A percentile compares a stretch with the other conserved stretches of the same genome.
Conservation (phyloP, 2,329 filamentous ascomycete genomes). For the Shiraia sp. region DNA sequence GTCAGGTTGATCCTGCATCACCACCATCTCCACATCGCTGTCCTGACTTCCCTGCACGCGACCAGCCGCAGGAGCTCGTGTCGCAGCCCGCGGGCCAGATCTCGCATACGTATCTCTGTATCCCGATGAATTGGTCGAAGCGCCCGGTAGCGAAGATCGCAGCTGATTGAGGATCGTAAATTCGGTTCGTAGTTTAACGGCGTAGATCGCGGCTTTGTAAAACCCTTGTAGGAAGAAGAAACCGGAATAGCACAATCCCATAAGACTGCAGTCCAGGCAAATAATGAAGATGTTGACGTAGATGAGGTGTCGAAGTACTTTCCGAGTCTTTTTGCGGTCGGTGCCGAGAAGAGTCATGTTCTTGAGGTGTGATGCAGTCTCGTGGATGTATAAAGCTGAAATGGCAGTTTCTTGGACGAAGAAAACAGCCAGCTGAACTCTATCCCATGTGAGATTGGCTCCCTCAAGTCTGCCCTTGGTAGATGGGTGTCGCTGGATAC, state of each 20-base stretch:
- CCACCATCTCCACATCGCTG: no score
- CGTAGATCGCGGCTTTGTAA: constrained; percentile 48
- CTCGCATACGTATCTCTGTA: not conserved
- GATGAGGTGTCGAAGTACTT: constrained; percentile 40
- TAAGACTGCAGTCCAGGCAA: constrained; percentile 43
- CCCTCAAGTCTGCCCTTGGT: constrained; percentile 11
- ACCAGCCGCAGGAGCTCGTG: no score
- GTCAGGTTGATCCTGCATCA: no score
- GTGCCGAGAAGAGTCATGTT: constrained; percentile 18
- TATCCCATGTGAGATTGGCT: constrained; percentile 38
- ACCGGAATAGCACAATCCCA: constrained; percentile 45
- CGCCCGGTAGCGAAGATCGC: constrained; percentile 12
- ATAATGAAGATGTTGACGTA: constrained; percentile 47
- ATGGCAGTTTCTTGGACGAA: constrained; percentile 45
- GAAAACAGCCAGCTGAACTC: constrained; percentile 46
- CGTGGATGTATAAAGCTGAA: constrained; percentile 53
- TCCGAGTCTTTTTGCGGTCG: constrained; percentile 12
- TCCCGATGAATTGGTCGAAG: constrained; percentile 7
- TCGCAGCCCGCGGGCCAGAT: no score
- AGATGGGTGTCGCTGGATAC: constrained; percentile 13
- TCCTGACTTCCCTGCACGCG: no score
- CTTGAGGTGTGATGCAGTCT: constrained; percentile 51
- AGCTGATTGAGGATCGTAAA: constrained; percentile 54
- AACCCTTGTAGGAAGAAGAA: constrained; percentile 45
- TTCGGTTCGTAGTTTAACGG: constrained; percentile 56